phyloP scores from a whole-genome alignment of 73 alveolate species.

The Effrenium voratum region DNA sequence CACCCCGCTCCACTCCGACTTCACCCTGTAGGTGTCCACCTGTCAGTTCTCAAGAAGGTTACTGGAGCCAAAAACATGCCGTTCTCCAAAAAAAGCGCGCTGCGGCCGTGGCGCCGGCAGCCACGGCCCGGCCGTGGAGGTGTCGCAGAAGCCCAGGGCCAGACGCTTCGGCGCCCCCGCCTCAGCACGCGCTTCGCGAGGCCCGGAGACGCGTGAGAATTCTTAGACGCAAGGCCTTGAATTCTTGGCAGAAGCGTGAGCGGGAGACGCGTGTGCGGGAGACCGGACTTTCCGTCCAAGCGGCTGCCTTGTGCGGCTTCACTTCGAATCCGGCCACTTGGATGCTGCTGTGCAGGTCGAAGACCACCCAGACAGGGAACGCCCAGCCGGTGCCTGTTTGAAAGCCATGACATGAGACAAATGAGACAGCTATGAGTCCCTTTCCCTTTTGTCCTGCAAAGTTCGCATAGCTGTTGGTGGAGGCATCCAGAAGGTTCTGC shows the following conservation, averaged over 20 bases:
- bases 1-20: background rate
- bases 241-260: too few relatives aligned
- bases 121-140: conserved; percentile 26
- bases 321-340: conserved; percentile 1
- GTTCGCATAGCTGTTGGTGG: conserved; percentile 11
- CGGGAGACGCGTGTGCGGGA: too few relatives aligned
- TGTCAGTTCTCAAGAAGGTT: background rate
- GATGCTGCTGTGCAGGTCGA: conserved; percentile 12
- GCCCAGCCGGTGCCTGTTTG: background rate
- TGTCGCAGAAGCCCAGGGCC: background rate
- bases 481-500: background rate
- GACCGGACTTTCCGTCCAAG: too few relatives aligned
- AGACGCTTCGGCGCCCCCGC: background rate
- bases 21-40: conserved; percentile 11
- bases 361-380: background rate
- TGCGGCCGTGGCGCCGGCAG: background rate
- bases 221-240: too few relatives aligned
- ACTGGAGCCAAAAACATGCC: background rate
- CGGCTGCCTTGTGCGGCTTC: background rate
- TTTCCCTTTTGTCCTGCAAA: background rate
- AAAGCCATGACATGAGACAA: too few relatives aligned
- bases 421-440: too few relatives aligned
- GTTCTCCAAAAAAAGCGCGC: too few relatives aligned
- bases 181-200: background rate
- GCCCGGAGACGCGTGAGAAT: too few relatives aligned